phyloP scores from a whole-genome alignment of 2,329 filamentous ascomycete genomes.

The Hymenoscyphus salicellus region DNA sequence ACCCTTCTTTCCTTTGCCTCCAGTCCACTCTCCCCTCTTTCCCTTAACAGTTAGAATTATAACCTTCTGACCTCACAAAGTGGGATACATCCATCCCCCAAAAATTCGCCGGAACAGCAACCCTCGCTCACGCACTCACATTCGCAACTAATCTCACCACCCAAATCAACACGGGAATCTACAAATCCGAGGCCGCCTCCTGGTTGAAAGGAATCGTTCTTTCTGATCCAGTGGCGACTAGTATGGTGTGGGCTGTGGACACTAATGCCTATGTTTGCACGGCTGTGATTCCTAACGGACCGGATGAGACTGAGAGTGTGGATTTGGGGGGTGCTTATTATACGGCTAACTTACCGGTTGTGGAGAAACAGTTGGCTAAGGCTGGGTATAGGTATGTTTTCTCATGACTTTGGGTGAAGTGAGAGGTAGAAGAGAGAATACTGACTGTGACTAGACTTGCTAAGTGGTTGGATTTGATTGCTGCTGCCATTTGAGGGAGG shows the following conservation, averaged over 20 bases:
- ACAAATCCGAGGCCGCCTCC: conserved; percentile 28
- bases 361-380: conserved; percentile 64
- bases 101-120: conserved; percentile 56
- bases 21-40: not conserved
- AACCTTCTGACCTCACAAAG: conserved; percentile 8
- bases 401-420: not conserved
- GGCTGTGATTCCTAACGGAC: conserved; percentile 59
- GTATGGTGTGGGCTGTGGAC: conserved; percentile 63
- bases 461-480: conserved; percentile 65
- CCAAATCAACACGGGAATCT: conserved; percentile 57
- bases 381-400: conserved; percentile 56
- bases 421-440: not conserved
- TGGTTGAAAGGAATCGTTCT: conserved; percentile 26
- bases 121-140: conserved; percentile 46
- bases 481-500: conserved; percentile 24
- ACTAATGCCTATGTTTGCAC: conserved; percentile 60
- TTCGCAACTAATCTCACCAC: conserved; percentile 57
- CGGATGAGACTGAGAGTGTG: conserved; percentile 51
- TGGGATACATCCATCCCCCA: conserved; percentile 64
- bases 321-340: conserved; percentile 64
- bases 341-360: conserved; percentile 56
- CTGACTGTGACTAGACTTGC: conserved; percentile 44
- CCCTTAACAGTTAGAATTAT: not conserved
- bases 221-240: conserved; percentile 30
- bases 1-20: not conserved